Evolutionary conservation across 2,329 filamentous ascomycete genomes (phyloP).

Genomic region (Colletotrichum tofieldiae): DNA sequence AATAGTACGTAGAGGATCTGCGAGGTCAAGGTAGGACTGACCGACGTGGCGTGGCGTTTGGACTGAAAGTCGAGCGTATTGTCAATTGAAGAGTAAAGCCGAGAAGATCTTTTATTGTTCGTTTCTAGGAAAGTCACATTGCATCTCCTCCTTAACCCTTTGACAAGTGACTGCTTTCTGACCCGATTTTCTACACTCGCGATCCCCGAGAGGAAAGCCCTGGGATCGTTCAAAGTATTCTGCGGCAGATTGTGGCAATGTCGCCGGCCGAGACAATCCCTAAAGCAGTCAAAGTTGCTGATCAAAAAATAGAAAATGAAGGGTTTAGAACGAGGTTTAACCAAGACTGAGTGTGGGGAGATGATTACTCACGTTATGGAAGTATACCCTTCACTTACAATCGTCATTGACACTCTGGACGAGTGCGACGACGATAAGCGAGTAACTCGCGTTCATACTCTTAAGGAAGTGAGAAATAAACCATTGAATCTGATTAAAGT

Average conservation of each 20-base stretch:
- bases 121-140: no score
- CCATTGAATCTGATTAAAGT: neutral
- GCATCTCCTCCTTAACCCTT: no score
- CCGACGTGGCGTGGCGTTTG: no score
- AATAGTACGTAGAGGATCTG: no score
- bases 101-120: no score
- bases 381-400: neutral
- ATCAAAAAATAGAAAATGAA: neutral
- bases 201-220: no score
- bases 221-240: neutral
- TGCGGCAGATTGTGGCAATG: neutral
- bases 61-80: no score
- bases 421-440: slow-evolving; percentile 29
- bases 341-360: neutral
- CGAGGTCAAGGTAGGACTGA: no score
- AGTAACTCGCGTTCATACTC: neutral
- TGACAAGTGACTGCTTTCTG: no score
- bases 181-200: no score
- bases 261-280: neutral
- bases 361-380: slow-evolving; percentile 13
- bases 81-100: no score
- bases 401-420: slow-evolving; percentile 35
- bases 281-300: neutral
- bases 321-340: neutral
- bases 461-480: neutral